phyloP scores from a whole-genome alignment of 2,329 filamentous ascomycete genomes.

The Calonectria montana region DNA sequence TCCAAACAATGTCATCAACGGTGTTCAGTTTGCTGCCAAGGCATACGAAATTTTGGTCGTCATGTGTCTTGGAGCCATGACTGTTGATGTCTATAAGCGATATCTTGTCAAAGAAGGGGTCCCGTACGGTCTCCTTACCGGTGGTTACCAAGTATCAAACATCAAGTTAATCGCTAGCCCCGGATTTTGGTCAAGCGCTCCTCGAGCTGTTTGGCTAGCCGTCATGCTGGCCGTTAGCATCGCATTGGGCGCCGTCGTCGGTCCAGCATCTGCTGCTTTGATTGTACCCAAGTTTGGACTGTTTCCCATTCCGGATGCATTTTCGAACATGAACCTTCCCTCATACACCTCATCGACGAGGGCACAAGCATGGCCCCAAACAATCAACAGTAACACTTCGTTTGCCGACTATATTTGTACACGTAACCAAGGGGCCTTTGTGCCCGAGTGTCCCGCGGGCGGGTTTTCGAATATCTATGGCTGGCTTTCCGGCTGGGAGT shows the following conservation, averaged over 20 bases:
- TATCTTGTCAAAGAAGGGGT: not conserved
- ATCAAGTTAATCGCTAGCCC: not conserved
- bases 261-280: not conserved
- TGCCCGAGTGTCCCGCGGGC: not conserved
- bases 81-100: not conserved
- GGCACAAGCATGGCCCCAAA: not conserved
- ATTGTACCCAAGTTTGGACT: not conserved
- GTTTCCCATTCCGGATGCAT: not conserved
- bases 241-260: not conserved
- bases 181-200: not conserved
- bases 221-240: not conserved
- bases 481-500: not conserved
- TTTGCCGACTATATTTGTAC: not conserved
- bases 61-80: not conserved
- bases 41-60: not conserved
- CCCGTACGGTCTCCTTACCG: not conserved
- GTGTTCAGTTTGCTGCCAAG: not conserved
- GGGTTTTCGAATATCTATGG: not conserved
- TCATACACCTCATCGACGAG: not conserved
- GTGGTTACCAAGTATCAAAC: not conserved
- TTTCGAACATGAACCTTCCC: not conserved
- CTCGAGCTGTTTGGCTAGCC: not conserved
- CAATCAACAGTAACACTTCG: not conserved
- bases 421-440: not conserved
- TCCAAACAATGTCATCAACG: not conserved